Evolutionary conservation across 1,284 basidiomycete species (phyloP).

Genomic region (Pyrrhoderma lamaoense): DNA sequence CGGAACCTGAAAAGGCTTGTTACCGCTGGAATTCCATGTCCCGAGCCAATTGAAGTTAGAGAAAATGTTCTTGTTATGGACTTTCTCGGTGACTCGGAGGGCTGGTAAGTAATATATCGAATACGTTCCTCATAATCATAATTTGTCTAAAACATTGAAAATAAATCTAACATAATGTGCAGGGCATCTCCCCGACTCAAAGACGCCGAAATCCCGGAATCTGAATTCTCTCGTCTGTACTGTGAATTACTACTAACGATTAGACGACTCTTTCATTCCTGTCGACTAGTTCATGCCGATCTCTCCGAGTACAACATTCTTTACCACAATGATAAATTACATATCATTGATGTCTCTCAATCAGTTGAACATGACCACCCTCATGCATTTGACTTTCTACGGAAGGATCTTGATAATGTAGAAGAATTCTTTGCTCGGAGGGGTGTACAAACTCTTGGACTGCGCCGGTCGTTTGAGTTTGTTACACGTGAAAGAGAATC

Average conservation of each 20-base stretch:
- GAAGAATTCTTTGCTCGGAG: conserved; percentile 86
- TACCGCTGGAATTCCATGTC: conserved; percentile 78
- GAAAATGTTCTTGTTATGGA: conserved; percentile 98
- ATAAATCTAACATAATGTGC: conserved; percentile 11
- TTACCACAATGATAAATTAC: conserved; percentile 75
- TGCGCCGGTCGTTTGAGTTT: conserved; percentile 85
- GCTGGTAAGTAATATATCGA: conserved; percentile 50
- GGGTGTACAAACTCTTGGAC: conserved; percentile 73
- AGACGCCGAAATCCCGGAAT: conserved; percentile 65
- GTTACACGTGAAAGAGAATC: conserved; percentile 45
- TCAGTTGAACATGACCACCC: conserved; percentile 99
- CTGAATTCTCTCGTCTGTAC: conserved; percentile 62
- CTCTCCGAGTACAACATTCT: conserved; percentile 98
- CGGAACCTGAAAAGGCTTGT: conserved; percentile 86
- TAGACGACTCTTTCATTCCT: conserved; percentile 82
- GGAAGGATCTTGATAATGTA: conserved; percentile 87
- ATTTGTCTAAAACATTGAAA: conserved; percentile 8
- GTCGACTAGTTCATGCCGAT: conserved; percentile 96
- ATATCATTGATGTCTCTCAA: conserved; percentile 98
- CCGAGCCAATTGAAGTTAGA: conserved; percentile 86
- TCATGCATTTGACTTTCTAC: conserved; percentile 90
- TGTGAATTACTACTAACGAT: conserved; percentile 74
- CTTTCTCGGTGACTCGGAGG: conserved; percentile 78
- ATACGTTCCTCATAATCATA: neutral
- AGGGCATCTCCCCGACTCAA: conserved; percentile 90